Conservation (phyloP, 2,329 filamentous ascomycete genomes). For the Blumeria graminis region DNA sequence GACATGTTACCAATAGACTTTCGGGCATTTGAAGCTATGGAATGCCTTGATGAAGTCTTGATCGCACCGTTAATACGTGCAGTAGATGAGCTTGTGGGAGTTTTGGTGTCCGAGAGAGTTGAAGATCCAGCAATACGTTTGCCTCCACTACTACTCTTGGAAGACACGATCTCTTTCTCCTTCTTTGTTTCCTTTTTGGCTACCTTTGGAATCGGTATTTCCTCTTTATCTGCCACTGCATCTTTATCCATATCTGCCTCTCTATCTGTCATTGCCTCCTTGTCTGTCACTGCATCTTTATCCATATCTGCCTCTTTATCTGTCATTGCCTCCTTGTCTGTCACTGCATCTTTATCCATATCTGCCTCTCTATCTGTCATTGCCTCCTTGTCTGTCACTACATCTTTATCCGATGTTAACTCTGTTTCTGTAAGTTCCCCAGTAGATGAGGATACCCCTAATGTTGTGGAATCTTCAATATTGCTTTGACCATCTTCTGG, state of each 20-base stretch:
- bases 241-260: no score
- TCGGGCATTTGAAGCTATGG: constrained; percentile 9
- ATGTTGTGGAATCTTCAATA: no score
- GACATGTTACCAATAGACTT: constrained; percentile 14
- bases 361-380: constrained; percentile 7
- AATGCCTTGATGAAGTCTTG: constrained; percentile 15
- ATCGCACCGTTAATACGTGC: constrained; percentile 13
- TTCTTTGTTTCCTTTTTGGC: constrained; percentile 12
- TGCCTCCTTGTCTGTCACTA: neutral
- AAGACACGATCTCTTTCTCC: constrained; percentile 9
- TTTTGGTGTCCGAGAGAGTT: constrained; percentile 10
- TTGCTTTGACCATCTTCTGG: no score
- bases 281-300: neutral
- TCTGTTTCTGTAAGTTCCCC: no score
- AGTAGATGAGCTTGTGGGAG: constrained; percentile 10
- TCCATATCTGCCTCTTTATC: constrained; percentile 5
- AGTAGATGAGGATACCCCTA: no score
- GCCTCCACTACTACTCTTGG: constrained; percentile 10
- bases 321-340: constrained; percentile 3
- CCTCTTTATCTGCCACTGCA: neutral
- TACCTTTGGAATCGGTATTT: constrained; percentile 7
- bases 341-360: neutral
- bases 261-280: constrained; percentile 5
- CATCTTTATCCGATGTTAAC: no score
- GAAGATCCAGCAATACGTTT: constrained; percentile 11